Base-by-base conservation (phyloP, 148 eudicot genomes). In the Vaccinium corymbosum region DNA sequence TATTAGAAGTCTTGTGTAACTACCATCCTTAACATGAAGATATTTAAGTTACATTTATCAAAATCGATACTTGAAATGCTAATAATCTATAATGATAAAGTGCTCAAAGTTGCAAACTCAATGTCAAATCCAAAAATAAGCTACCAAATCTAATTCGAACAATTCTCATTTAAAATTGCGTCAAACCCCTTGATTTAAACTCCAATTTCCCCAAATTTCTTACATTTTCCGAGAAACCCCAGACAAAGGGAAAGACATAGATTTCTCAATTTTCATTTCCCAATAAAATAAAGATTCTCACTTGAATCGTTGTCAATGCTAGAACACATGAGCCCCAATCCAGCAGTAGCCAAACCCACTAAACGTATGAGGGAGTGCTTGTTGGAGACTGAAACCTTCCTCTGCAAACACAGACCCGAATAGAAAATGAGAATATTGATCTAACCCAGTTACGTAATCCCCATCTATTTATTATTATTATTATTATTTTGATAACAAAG, bases 341-440 rank as follows among this genome's bases (percentile, higher is more conserved):
- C 95, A 25, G 90, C 90, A 50, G 95, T 80, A 79, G 91, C 93
- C 83, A 87, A 86, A 70, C 91, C 92, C 81, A 81, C 85, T 42
- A 86, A 82, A 80, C 93, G 89, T 46, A 91, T 11, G 53, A 90
- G 74, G 70, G 87, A 83, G 17, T 82, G 85, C 46, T 83, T 89
- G 49, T 80, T 73, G 61, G 79, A 66, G 76, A 61, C 46, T 61
- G 84, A 78, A 78, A 86, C 51, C 66, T 88, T 93, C 71, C 90
- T 89, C 98, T 94, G 91, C 88, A 86, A 55, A 82, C 17, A 72
- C 14, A 50, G 35, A 75, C 20, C 29, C 14, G 1, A 55, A 53
- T 20, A 3, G 32, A n/a, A 59, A 13, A 76, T 7, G 29, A 80
- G 32, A 15, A 46, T 77, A 8, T 62, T 59, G 27, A 78, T 84